Evolutionary conservation across 163 green algal species (phyloP).

Genomic region (Coccomyxa subellipsoidea): DNA sequence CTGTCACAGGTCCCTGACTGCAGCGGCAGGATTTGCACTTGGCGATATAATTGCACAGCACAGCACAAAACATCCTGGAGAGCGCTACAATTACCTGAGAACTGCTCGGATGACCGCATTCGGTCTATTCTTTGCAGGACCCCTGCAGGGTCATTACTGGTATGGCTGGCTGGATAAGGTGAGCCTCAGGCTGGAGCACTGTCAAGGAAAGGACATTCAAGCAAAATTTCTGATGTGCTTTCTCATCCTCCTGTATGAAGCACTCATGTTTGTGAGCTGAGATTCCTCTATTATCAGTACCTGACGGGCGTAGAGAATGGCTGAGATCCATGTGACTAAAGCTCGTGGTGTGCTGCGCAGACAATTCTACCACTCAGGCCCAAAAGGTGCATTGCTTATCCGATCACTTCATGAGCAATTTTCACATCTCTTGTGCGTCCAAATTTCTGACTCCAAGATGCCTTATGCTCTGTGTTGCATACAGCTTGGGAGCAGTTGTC

Average conservation of each 20-base stretch:
- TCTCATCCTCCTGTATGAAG: no score
- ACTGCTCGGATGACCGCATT: constrained; percentile 1
- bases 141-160: constrained; percentile 3
- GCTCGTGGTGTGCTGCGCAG: neutral
- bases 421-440: no score
- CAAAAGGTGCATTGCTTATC: neutral
- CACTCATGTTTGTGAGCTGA: no score
- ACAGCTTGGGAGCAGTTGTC: constrained; percentile 8
- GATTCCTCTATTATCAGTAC: no score
- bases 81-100: constrained; percentile 3
- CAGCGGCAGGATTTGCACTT: neutral
- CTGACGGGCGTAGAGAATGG: no score
- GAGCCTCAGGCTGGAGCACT: neutral
- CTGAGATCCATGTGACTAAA: neutral
- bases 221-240: no score
- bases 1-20: neutral
- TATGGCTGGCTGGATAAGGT: constrained; percentile 12
- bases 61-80: neutral
- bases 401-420: no score
- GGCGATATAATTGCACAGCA: neutral
- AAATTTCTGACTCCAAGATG: no score
- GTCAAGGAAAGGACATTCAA: no score
- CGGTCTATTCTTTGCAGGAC: neutral
- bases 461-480: no score
- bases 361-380: neutral